Percentiles rank a stretch among this genome's conserved stretches.
Conservation (phyloP, 768 basidiomycete species). For the Pholiota microspora region DNA sequence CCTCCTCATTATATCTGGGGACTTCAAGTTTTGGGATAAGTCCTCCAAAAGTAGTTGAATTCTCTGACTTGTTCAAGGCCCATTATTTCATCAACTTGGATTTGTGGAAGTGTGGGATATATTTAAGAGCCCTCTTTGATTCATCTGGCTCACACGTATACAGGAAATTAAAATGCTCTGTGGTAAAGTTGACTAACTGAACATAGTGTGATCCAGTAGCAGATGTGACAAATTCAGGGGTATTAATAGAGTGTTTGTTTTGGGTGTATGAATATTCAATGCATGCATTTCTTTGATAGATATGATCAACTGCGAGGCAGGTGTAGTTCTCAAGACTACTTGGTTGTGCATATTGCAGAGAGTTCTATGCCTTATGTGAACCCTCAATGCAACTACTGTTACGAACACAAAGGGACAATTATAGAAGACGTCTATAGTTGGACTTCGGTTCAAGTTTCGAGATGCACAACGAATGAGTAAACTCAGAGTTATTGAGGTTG, state of each 20-base stretch:
- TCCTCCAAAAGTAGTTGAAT: neutral
- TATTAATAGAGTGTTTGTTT: neutral
- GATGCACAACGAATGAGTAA: too few relatives aligned
- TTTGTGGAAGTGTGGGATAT: neutral
- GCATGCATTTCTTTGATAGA: conserved; percentile 7
- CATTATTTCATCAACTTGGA: neutral
- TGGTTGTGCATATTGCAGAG: neutral
- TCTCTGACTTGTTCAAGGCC: neutral
- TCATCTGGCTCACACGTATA: neutral
- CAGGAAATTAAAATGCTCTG: neutral
- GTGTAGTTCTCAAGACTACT: conserved; percentile 9
- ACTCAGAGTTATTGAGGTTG: too few relatives aligned
- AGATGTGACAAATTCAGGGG: neutral
- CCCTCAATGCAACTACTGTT: conserved; percentile 12
- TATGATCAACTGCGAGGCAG: conserved; percentile 3
- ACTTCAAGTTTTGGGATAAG: neutral
- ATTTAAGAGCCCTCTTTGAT: neutral
- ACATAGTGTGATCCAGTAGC: neutral
- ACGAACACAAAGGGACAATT: too few relatives aligned
- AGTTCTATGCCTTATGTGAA: conserved; percentile 10
- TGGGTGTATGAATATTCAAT: neutral
- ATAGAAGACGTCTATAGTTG: too few relatives aligned
- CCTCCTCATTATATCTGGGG: too few relatives aligned
- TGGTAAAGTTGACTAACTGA: neutral
- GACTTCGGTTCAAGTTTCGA: too few relatives aligned